Base-by-base conservation (phyloP, 352 stramenopile species). In the Poterioochromonas sp. region DNA sequence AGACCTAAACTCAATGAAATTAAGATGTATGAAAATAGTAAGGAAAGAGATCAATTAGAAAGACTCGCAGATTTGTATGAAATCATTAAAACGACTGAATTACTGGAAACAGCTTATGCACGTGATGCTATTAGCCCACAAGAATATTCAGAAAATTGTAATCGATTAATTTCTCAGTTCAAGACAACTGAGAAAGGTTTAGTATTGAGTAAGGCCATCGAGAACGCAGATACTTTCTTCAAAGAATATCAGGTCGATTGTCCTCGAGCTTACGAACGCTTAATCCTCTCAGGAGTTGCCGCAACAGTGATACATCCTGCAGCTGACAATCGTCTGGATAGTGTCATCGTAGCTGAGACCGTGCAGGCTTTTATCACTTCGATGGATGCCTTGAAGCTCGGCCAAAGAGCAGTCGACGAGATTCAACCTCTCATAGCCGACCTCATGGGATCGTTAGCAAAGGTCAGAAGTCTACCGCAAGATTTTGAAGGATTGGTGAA, bases 351-450 rank as follows among this genome's bases (percentile, higher is more conserved):
- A 40, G 92, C 93, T 1, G 93, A 98, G 83, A 97, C 93, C 32
- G 93, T 81, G 2, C 92, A 98, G 87, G 90, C 93, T 83, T 98
- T 98, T 81, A 99, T 99, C 85, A 99, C 94, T 34, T 86, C 95
- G 69, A 98, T 98, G 93, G 95, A 99, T 83, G 92, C 94, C 53
- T 90, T 99, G 60, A 97, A 97, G 82, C 87, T 99, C 58, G 95
- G 97, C 82, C 94, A 97, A 82, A 89, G 93, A 60, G 94, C 93
- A 3, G 94, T 98, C 60, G 94, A 98, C 85, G 94, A 98, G 84
- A 90, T 99, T 68, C 94, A 98, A 85, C 95, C 94, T 68, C 83
- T 97, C 62, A 82, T 99, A 78, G 96, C 88, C 78, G 94, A 98
- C 85, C 90, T 98, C 81, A 96, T 97, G 89, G 90, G 93, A 80